Evolutionary conservation across 352 stramenopile species (phyloP).

Genomic region (Thraustochytrium sp.): DNA sequence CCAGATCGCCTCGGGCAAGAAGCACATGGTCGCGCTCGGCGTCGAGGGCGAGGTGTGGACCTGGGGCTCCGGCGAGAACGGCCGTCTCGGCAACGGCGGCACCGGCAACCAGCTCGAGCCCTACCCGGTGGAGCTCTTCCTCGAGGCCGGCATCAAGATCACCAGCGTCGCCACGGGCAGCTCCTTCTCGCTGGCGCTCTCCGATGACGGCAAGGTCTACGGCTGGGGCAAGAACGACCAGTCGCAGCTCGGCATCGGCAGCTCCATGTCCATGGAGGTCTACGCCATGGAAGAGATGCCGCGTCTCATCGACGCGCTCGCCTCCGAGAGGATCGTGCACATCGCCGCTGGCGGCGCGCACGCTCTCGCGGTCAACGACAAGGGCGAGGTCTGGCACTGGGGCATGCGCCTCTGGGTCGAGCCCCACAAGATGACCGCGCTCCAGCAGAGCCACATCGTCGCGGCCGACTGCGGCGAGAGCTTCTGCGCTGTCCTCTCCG

Average conservation of each 20-base stretch:
- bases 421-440: constrained; percentile 74
- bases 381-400: constrained; percentile 85
- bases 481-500: constrained; percentile 71
- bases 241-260: constrained; percentile 51
- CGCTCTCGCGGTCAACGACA: constrained; percentile 71
- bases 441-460: constrained; percentile 64
- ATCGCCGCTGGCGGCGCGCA: constrained; percentile 87
- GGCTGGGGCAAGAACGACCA: constrained; percentile 83
- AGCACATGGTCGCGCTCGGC: constrained; percentile 78
- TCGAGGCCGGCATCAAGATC: constrained; percentile 45
- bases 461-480: constrained; percentile 70
- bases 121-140: constrained; percentile 51
- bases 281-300: constrained; percentile 87
- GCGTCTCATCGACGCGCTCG: constrained; percentile 69
- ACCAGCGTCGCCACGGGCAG: constrained; percentile 62
- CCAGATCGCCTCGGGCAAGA: constrained; percentile 71
- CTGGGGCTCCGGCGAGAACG: constrained; percentile 71
- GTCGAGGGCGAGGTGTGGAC: constrained; percentile 72
- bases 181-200: constrained; percentile 71
- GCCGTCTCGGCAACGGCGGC: constrained; percentile 72
- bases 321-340: constrained; percentile 61
- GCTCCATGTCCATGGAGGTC: constrained; percentile 78
- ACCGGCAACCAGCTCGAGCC: constrained; percentile 53
- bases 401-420: constrained; percentile 83
- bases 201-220: constrained; percentile 59